Percentiles rank a stretch among this genome's conserved stretches.
Evolutionary conservation across 1,284 basidiomycete genomes (phyloP).

Genomic region (Trichosporon ovoides): DNA sequence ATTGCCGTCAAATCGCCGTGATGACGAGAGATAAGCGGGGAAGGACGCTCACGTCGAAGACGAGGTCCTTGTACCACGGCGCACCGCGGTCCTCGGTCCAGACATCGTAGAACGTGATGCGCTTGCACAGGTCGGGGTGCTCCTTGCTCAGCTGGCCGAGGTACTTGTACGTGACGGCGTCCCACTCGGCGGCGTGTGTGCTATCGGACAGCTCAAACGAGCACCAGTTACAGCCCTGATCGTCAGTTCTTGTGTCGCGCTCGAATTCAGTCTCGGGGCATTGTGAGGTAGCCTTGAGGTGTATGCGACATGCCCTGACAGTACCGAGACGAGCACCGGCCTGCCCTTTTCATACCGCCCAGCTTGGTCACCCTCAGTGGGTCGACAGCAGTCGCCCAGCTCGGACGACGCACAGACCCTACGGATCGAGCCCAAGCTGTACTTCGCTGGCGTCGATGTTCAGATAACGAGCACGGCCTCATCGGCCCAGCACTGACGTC

Average conservation of each 20-base stretch:
- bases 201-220: slow-evolving; percentile 51
- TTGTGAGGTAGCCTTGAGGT: background rate
- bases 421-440: too few relatives aligned
- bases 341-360: too few relatives aligned
- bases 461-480: background rate
- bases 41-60: slow-evolving; percentile 51
- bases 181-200: slow-evolving; percentile 50
- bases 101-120: slow-evolving; percentile 52
- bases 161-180: slow-evolving; percentile 47
- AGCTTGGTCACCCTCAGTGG: too few relatives aligned
- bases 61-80: slow-evolving; percentile 56
- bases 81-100: slow-evolving; percentile 38
- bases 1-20: too few relatives aligned
- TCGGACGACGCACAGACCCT: too few relatives aligned
- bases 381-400: too few relatives aligned
- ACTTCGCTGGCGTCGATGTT: background rate
- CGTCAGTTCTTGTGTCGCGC: background rate
- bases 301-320: background rate
- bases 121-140: slow-evolving; percentile 46
- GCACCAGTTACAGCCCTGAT: slow-evolving; percentile 65
- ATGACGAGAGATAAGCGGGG: background rate
- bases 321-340: too few relatives aligned
- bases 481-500: too few relatives aligned
- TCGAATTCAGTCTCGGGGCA: background rate
- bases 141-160: slow-evolving; percentile 54